Evolutionary conservation across 352 stramenopile species (phyloP).

Genomic region (Phytophthora boehmeriae): DNA sequence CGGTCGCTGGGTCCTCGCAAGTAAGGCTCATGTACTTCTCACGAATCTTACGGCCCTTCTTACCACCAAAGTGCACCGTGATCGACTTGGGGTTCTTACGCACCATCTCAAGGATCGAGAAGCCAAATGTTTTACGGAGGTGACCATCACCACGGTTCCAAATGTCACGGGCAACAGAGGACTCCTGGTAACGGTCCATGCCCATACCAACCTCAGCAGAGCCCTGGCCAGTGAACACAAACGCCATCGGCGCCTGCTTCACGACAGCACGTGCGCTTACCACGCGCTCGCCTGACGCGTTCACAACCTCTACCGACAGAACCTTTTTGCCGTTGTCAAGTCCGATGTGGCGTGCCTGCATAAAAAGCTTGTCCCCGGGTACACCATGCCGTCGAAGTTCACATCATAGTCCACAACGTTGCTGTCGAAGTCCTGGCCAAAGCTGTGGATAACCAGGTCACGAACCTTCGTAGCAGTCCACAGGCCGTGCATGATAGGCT

Average conservation of each 20-base stretch:
- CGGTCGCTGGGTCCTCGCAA: conserved; percentile 63
- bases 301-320: conserved; percentile 79
- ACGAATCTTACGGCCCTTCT: conserved; percentile 77
- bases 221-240: conserved; percentile 89
- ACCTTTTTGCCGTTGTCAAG: conserved; percentile 70
- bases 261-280: conserved; percentile 72
- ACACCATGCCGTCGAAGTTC: conserved; percentile 90
- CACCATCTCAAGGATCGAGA: conserved; percentile 90
- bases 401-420: conserved; percentile 78
- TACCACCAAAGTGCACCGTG: conserved; percentile 88
- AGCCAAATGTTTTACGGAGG: conserved; percentile 78
- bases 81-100: conserved; percentile 84
- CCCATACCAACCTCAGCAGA: conserved; percentile 86
- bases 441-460: conserved; percentile 58
- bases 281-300: conserved; percentile 71
- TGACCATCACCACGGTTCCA: conserved; percentile 85
- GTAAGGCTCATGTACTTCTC: conserved; percentile 87
- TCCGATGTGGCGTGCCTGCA: conserved; percentile 78
- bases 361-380: conserved; percentile 81
- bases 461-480: conserved; percentile 89
- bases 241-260: conserved; percentile 73
- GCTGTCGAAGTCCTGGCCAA: conserved; percentile 59
- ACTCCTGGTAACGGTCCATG: conserved; percentile 89
- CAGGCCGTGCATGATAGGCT: conserved; percentile 90
- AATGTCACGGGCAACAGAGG: conserved; percentile 66